phyloP scores from a whole-genome alignment of 106 monocot genomes.

The Cymbidium sinense region DNA sequence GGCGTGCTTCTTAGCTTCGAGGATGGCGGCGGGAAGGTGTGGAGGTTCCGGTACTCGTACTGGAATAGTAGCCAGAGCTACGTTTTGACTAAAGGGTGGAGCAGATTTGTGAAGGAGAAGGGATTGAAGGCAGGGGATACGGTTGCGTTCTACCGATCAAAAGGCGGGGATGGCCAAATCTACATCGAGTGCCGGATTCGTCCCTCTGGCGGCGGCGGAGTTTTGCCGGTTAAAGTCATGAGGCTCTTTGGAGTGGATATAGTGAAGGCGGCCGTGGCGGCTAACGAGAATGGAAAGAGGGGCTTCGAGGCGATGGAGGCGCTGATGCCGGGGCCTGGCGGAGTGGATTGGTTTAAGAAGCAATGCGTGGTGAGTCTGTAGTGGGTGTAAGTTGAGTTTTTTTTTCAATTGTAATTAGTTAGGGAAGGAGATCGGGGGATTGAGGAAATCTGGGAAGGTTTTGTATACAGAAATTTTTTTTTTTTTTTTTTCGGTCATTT shows the following conservation, averaged over 20 bases:
- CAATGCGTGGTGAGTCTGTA: slow-evolving; percentile 3
- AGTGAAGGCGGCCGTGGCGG: background rate
- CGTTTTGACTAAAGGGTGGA: slow-evolving; percentile 75
- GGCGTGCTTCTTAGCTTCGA: slow-evolving; percentile 55
- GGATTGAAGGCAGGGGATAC: slow-evolving; percentile 41
- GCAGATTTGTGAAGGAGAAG: slow-evolving; percentile 72
- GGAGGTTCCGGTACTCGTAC: slow-evolving; percentile 66
- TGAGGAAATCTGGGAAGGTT: background rate
- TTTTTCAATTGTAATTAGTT: slow-evolving; percentile 8
- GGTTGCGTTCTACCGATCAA: slow-evolving; percentile 38
- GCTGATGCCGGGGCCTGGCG: background rate
- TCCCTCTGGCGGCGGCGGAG: background rate
- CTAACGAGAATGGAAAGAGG: slow-evolving; percentile 8
- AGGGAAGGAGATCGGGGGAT: background rate
- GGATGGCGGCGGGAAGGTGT: slow-evolving; percentile 46
- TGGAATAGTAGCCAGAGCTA: slow-evolving; percentile 85
- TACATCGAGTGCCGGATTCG: slow-evolving; percentile 36
- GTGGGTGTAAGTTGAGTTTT: background rate
- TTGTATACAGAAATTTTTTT: background rate
- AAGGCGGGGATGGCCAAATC: slow-evolving; percentile 24
- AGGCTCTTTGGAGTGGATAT: slow-evolving; percentile 45
- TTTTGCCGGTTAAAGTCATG: slow-evolving; percentile 13
- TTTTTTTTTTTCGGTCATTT: slow-evolving; percentile 5
- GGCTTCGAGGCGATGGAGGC: background rate
- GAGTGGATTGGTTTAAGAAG: background rate